phyloP scores from a whole-genome alignment of 768 basidiomycete species.

The Hygrophorus russula region DNA sequence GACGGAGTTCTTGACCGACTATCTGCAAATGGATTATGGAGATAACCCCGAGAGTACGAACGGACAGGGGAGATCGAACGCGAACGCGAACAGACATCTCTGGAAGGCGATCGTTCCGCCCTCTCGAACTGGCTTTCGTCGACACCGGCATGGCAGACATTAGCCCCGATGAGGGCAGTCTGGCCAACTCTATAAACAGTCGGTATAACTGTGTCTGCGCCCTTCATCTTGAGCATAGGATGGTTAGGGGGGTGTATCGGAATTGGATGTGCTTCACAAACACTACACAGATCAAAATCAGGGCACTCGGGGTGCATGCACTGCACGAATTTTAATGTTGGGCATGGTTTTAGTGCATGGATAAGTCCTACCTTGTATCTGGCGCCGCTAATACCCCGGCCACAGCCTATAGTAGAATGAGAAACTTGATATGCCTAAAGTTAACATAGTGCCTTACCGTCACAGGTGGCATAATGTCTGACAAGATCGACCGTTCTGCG shows the following conservation, averaged over 20 bases:
- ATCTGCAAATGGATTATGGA: slow-evolving; percentile 4
- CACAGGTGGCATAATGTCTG: slow-evolving; percentile 50
- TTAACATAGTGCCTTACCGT: slow-evolving; percentile 25
- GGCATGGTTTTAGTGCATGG: slow-evolving; percentile 1
- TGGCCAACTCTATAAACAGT: slow-evolving; percentile 23
- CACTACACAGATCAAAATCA: slow-evolving; percentile 72
- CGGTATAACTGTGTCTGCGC: slow-evolving; percentile 36
- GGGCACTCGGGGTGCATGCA: slow-evolving; percentile 72
- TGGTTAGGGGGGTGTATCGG: slow-evolving; percentile 62
- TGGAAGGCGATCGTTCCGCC: background rate
- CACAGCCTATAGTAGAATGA: slow-evolving; percentile 27
- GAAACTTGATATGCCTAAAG: background rate
- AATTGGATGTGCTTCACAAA: slow-evolving; percentile 75
- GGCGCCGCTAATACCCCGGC: slow-evolving; percentile 39
- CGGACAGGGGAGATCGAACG: background rate
- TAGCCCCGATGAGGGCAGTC: slow-evolving; percentile 5
- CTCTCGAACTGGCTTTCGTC: background rate
- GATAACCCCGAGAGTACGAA: slow-evolving; percentile 3
- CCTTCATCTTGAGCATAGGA: slow-evolving; percentile 65
- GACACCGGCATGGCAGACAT: background rate
- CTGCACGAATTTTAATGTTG: slow-evolving; percentile 20
- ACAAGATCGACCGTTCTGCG: slow-evolving; percentile 13
- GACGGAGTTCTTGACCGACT: background rate
- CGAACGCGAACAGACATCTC: background rate
- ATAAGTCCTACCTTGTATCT: slow-evolving; percentile 55